Evolutionary conservation across 2,329 filamentous ascomycete genomes (phyloP).

Genomic region (Harringtonia aguacate): DNA sequence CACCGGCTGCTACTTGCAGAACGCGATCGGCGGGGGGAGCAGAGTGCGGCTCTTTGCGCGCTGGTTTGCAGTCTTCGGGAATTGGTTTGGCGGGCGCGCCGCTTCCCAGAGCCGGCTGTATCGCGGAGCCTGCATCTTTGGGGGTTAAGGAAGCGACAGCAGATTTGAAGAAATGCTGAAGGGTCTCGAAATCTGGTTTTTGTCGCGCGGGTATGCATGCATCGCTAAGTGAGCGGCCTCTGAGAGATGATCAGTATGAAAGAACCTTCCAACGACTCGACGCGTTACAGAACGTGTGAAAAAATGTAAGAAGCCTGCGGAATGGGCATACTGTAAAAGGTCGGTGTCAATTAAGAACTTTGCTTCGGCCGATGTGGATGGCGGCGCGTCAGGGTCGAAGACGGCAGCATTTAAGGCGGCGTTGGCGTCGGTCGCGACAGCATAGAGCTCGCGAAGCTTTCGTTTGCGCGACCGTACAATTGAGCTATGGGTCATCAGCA

Average conservation of each 20-base stretch:
- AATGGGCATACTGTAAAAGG: conserved; percentile 45
- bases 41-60: no score
- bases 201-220: conserved; percentile 39
- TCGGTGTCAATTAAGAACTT: conserved; percentile 47
- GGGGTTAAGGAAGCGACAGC: conserved; percentile 16
- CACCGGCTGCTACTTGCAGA: no score
- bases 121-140: conserved; percentile 1
- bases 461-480: conserved; percentile 79
- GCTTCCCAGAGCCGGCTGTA: conserved; percentile 3
- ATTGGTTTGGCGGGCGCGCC: background rate
- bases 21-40: no score
- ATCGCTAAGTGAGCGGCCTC: conserved; percentile 40
- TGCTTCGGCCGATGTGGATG: conserved; percentile 38
- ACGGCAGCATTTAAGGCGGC: conserved; percentile 48
- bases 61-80: background rate
- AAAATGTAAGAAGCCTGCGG: conserved; percentile 9
- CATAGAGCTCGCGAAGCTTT: conserved; percentile 80
- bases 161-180: conserved; percentile 24
- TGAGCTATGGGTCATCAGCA: conserved; percentile 44
- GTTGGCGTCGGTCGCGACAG: conserved; percentile 61
- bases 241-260: conserved; percentile 18
- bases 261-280: background rate
- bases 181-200: conserved; percentile 30
- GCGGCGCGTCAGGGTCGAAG: conserved; percentile 44
- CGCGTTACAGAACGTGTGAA: background rate